phyloP scores from a whole-genome alignment of 78 protist species.

The Tieghemostelium lacteum region DNA sequence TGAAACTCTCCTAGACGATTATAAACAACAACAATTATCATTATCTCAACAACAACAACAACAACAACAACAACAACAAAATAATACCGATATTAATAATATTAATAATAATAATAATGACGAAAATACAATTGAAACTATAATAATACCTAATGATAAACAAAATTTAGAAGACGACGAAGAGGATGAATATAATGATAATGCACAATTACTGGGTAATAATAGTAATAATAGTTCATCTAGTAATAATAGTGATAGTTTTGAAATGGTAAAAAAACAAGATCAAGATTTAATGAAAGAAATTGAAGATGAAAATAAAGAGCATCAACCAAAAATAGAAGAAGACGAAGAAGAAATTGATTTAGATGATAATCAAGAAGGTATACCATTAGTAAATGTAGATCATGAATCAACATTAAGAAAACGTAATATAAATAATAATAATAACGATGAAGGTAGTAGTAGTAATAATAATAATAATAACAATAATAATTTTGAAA shows the following conservation, averaged over 20 bases:
- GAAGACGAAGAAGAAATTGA: conserved; percentile 25
- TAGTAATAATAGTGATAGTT: conserved; percentile 10
- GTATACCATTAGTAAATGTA: conserved; percentile 15
- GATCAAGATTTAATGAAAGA: conserved; percentile 13
- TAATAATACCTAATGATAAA: no score
- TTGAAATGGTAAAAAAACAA: conserved; percentile 6
- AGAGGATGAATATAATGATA: background rate
- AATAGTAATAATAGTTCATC: background rate
- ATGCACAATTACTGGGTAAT: background rate
- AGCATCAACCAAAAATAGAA: background rate
- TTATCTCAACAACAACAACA: background rate
- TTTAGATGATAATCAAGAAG: background rate
- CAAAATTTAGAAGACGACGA: conserved; percentile 14
- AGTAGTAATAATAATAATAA: background rate
- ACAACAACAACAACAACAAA: background rate
- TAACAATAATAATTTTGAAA: conserved; percentile 16
- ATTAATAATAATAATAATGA: background rate
- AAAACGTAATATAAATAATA: background rate
- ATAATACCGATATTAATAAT: background rate
- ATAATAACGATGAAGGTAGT: background rate
- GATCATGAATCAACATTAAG: background rate
- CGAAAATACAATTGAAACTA: no score
- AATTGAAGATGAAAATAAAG: conserved; percentile 33
- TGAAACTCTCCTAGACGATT: conserved; percentile 18
- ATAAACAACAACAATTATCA: background rate